Conservation (phyloP, 345 rosid genomes). For the Moringa oleifera region DNA sequence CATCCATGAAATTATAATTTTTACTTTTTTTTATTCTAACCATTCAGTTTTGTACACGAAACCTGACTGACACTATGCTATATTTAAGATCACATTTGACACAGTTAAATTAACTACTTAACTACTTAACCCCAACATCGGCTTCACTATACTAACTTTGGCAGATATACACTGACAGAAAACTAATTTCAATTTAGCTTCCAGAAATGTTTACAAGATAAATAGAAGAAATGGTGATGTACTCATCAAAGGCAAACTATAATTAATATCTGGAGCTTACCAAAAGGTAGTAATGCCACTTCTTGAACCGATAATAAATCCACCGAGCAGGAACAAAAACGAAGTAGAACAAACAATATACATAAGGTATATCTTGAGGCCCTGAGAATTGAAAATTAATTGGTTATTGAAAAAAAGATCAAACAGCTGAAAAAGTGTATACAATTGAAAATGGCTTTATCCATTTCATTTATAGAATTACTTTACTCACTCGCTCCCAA, state of each 20-base stretch:
- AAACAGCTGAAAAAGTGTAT: constrained; percentile 11
- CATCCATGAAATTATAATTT: too few relatives aligned
- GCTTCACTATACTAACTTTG: background rate
- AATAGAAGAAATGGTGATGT: too few relatives aligned
- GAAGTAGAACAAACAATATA: constrained; percentile 75
- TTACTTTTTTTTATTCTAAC: too few relatives aligned
- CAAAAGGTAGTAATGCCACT: constrained; percentile 98
- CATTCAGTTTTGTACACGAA: too few relatives aligned
- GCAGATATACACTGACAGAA: background rate
- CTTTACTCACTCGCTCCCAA: constrained; percentile 81
- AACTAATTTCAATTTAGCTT: too few relatives aligned
- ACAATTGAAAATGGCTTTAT: constrained; percentile 2
- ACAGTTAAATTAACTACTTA: too few relatives aligned
- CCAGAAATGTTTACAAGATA: too few relatives aligned
- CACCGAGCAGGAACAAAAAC: constrained; percentile 92
- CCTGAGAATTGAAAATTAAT: constrained; percentile 39
- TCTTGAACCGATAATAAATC: constrained; percentile 94
- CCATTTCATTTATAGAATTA: constrained; percentile 13
- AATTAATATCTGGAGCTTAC: constrained; percentile 32
- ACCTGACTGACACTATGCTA: too few relatives aligned
- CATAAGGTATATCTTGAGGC: constrained; percentile 81
- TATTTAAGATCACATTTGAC: too few relatives aligned
- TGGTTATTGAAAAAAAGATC: background rate
- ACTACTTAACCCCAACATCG: background rate
- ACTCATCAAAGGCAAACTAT: too few relatives aligned